Evolutionary conservation across 352 stramenopile genomes (phyloP), one percentile per base, ranked within the genome.

Genomic region (Pythium dissotocum): DNA sequence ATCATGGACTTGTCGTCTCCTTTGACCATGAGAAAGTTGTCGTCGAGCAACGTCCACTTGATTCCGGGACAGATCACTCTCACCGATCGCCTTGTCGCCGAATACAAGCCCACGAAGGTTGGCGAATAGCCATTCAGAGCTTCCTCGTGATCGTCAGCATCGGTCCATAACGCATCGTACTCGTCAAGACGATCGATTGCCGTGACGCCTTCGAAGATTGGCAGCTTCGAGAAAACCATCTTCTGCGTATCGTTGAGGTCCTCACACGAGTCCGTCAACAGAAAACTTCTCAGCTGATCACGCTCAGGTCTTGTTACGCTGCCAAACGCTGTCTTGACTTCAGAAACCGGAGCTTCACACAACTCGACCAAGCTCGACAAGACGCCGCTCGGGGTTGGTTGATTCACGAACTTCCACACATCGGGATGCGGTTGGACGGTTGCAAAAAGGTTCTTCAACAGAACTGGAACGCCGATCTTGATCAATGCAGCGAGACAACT

Each of bases 371-470:
- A 35, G 9, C 33, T 42, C 4, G 80, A 78, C n/a, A 90, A 48
- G 21, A 90, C 71, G 30, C 82, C 82, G 21, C 63, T 71, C 53
- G 82, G 69, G 49, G 84, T 90, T 61, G 84, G 82, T 53, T 92
- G 82, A 49, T 92, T 80, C 48, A 92, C 83, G 65, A 87, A 88
- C 24, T 81, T 77, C 84, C 84, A 92, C n/a, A 92, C 77, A 18
- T 85, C 78, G 26, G 66, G 67, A 51, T 84, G 71, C 2, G 82
- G 81, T 42, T 87, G 78, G 53, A 87, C 79, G 44, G 63, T 71
- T 36, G 77, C 65, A 61, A 92, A 88, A 24, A 90, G 56, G 9
- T 82, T 80, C 30, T 78, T 77, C 16, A 90, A 52, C 14, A 92
- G 72, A 46, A 92, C 60, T 10, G 78, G 79, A 14, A 90, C 75